Conservation (phyloP, 306 rosid species). For the Pyrus communis region DNA sequence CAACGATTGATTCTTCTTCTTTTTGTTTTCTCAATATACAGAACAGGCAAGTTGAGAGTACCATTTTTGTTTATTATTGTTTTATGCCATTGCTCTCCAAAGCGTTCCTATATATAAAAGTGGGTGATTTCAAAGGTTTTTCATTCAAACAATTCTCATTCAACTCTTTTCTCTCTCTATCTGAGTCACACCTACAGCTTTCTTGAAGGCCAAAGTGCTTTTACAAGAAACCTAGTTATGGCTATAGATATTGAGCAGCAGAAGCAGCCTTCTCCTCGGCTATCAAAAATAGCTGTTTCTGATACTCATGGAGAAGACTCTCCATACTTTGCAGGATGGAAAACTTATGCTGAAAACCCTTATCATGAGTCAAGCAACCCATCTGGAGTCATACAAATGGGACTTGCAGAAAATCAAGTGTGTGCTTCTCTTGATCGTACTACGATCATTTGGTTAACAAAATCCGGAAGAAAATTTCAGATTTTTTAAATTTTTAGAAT, state of each 20-base stretch:
- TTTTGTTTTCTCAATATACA: neutral
- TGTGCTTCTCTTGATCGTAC: slow-evolving; percentile 11
- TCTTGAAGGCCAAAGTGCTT: neutral
- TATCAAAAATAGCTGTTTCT: slow-evolving; percentile 66
- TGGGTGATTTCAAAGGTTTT: neutral
- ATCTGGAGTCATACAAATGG: slow-evolving; percentile 87
- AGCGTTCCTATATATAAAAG: slow-evolving; percentile 2
- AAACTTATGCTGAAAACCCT: slow-evolving; percentile 83
- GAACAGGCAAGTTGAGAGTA: neutral
- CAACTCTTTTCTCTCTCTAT: neutral
- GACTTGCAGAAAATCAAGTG: slow-evolving; percentile 94
- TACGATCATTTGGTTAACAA: neutral
- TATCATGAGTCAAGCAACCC: slow-evolving; percentile 61
- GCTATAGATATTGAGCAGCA: slow-evolving; percentile 41
- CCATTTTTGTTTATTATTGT: neutral
- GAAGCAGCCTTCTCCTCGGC: slow-evolving; percentile 37
- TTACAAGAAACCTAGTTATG: slow-evolving; percentile 30
- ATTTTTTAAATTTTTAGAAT: too few species aligned
- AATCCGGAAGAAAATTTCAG: neutral
- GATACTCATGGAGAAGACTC: slow-evolving; percentile 95
- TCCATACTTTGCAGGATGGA: slow-evolving; percentile 97
- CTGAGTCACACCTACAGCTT: neutral
- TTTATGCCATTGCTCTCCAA: neutral
- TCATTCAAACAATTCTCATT: neutral
- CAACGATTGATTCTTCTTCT: slow-evolving; percentile 1